Conservation (phyloP, 495 filamentous ascomycete species). For the Hyphodiscus hymeniophilus region DNA sequence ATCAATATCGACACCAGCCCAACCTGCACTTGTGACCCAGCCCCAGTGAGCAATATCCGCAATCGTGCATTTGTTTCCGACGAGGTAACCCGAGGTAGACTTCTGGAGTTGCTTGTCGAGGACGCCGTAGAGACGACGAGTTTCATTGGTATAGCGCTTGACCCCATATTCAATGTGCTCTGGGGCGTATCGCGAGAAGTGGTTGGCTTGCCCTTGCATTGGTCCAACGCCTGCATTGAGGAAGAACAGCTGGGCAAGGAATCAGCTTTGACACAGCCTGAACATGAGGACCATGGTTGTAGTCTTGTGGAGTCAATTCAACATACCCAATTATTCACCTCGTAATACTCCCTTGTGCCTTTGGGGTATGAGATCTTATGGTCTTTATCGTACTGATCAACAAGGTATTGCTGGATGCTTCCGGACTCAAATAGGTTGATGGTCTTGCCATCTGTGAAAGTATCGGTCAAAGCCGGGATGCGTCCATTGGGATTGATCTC, state of each 20-base stretch:
- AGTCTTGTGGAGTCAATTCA: not conserved
- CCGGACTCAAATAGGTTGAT: constrained; percentile 81
- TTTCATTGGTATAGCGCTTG: constrained; percentile 75
- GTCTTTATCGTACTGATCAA: constrained; percentile 70
- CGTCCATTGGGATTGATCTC: constrained; percentile 92
- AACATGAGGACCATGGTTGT: not conserved
- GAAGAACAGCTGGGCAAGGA: constrained; percentile 36
- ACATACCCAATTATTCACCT: constrained; percentile 68
- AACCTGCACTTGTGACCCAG: constrained; percentile 32
- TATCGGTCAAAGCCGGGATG: constrained; percentile 86
- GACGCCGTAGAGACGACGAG: constrained; percentile 69
- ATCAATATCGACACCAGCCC: constrained; percentile 66
- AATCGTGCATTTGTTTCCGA: constrained; percentile 72
- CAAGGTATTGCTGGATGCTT: constrained; percentile 80
- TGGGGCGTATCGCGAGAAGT: constrained; percentile 81
- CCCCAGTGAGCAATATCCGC: constrained; percentile 64
- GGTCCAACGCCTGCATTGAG: constrained; percentile 75
- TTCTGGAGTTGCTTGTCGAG: constrained; percentile 64
- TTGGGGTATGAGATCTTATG: constrained; percentile 77
- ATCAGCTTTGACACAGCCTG: not conserved
- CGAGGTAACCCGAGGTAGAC: constrained; percentile 59
- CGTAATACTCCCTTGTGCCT: constrained; percentile 67
- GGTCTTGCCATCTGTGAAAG: constrained; percentile 57
- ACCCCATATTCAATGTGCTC: constrained; percentile 83
- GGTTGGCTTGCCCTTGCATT: constrained; percentile 90